These are phyloP conservation scores for Penicillium sp. DNA, from an alignment of 2,329 filamentous ascomycete genomes.

Conservation along the genomic window DNA sequence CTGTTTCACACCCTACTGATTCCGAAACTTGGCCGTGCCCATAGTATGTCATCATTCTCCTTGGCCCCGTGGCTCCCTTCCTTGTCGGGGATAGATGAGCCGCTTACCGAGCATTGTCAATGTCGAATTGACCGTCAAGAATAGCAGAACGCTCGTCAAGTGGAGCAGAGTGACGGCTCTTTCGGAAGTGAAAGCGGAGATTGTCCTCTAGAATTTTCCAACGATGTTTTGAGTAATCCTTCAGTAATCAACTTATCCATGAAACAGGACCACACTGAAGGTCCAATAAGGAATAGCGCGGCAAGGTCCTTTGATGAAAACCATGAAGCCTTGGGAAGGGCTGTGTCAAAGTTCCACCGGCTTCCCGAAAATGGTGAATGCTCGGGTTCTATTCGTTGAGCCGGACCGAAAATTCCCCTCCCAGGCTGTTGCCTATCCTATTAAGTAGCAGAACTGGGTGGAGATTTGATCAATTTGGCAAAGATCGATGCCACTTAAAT, in stretches of 20 bases:
- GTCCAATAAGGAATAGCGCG: neutral
- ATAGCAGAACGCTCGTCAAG: neutral
- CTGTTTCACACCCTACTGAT: constrained; percentile 3
- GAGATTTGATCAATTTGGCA: constrained; percentile 5
- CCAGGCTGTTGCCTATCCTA: neutral
- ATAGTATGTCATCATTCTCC: constrained; percentile 16
- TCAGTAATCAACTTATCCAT: neutral
- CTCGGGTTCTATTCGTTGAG: constrained; percentile 9
- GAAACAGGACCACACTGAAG: neutral
- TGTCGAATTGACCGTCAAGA: constrained; percentile 6
- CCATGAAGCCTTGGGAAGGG: neutral
- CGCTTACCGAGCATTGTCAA: constrained; percentile 12
- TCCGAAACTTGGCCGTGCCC: constrained; percentile 9
- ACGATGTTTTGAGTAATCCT: neutral
- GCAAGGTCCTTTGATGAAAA: neutral
- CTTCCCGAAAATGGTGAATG: constrained; percentile 12
- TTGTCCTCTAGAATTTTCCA: neutral
- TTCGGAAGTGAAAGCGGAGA: neutral
- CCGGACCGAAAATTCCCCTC: neutral
- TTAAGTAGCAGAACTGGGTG: neutral
- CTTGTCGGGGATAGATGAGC: constrained; percentile 9
- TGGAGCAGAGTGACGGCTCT: neutral
- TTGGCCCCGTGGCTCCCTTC: constrained; percentile 11
- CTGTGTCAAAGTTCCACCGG: constrained; percentile 7
- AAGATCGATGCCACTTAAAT: constrained; percentile 6